Evolutionary conservation across 257 asterid species (phyloP), one percentile per base, ranked within the genome.

Genomic region (Jacaranda mimosifolia): DNA sequence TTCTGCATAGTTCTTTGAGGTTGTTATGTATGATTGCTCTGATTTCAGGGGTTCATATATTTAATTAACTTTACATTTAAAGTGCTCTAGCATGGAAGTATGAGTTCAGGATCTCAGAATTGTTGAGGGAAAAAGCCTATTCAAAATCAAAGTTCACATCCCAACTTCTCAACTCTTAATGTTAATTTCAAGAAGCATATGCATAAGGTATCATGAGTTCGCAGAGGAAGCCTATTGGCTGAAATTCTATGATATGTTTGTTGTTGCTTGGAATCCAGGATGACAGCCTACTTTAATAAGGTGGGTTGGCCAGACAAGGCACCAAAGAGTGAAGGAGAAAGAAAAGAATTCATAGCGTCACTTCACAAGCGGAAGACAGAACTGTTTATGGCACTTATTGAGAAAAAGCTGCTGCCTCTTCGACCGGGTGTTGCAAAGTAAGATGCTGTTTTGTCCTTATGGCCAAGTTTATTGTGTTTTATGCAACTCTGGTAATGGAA

Each of bases 251-350:
- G 9, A 63, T 62, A 13, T 49, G 42, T 42, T 59, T 72, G 60
- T 40, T 59, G 57, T 66, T 73, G 76, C 32, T 79, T 35, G 77
- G 73, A 9, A 17, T 74, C 38, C 43, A 94, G 99, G 92, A 94
- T 94, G 99, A 94, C 99, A 17, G 97, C 98, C 46, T 92, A 92
- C 87, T 94, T 94, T 73, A 94, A 90, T 83, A 86, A 89, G 85
- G 97, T 86, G 13, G 99, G 99, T 9, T 94, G 99, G 99, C 99
- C 98, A 14, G 98, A 92, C 17, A 92, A 91, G 49, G 97, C 98
- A 8, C 99, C 99, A 12, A 93, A 86, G 78, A 75, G 85, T 19
- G 97, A 95, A 13, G 90, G 82, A 75, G 97, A 91, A 82, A 84
- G 98, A 84, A 95, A 92, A 84, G 82, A 79, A 17, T 95, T 92